A percentile compares a stretch with the other conserved stretches of the same genome.
Evolutionary conservation across 345 rosid species (phyloP).

Genomic region (Populus nigra): DNA sequence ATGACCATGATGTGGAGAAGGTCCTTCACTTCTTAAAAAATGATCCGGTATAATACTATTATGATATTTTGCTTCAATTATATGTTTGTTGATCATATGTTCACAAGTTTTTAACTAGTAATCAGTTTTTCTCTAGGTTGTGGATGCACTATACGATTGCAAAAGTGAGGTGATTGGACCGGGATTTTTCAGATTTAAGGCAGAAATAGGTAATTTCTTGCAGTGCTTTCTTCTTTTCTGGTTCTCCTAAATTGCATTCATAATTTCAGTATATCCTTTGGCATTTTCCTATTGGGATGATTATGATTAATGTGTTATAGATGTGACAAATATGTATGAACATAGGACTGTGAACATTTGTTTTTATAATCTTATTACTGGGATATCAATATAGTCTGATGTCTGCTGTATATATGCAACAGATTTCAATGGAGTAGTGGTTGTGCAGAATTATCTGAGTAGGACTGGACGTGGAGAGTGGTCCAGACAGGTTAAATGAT

Average conservation of each 20-base stretch:
- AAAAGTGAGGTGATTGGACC: constrained; percentile 99
- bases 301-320: too few relatives aligned
- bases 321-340: too few relatives aligned
- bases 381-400: constrained; percentile 4
- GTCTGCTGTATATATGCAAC: constrained; percentile 35
- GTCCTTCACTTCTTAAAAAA: constrained; percentile 73
- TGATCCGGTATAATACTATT: constrained; percentile 64
- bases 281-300: too few relatives aligned
- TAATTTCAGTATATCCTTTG: too few relatives aligned
- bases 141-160: constrained; percentile 93
- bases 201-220: constrained; percentile 76
- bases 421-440: constrained; percentile 89
- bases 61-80: not conserved
- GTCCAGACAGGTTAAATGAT: constrained; percentile 65
- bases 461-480: constrained; percentile 86
- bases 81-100: not conserved
- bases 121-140: constrained; percentile 54
- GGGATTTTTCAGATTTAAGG: constrained; percentile 95
- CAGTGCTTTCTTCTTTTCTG: not conserved
- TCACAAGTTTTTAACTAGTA: constrained; percentile 1
- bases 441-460: constrained; percentile 79
- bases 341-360: not conserved
- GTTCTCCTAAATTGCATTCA: not conserved
- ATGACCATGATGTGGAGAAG: constrained; percentile 89
- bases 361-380: not conserved